Percentiles rank a stretch among this genome's conserved stretches.
phyloP scores from a whole-genome alignment of 495 filamentous ascomycete species.

The Aspergillus conjunctus region DNA sequence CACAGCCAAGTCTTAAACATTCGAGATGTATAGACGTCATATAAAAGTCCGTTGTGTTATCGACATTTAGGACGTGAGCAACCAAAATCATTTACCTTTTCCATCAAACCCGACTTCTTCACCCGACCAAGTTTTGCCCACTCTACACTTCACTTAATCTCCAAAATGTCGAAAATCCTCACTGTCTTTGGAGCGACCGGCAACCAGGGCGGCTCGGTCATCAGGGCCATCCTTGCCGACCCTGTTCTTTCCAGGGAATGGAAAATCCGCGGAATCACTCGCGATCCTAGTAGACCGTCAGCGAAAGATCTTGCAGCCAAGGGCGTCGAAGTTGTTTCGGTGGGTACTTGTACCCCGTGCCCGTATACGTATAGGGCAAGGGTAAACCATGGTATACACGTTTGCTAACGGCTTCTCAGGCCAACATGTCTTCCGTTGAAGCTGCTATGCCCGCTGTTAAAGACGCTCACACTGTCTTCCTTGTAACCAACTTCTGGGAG shows the following conservation, averaged over 20 bases:
- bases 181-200: constrained; percentile 37
- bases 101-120: too few species aligned
- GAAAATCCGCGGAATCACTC: constrained; percentile 57
- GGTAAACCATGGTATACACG: not conserved
- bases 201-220: constrained; percentile 60
- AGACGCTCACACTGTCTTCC: constrained; percentile 39
- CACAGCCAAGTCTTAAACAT: too few species aligned
- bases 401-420: constrained; percentile 25
- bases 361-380: too few species aligned
- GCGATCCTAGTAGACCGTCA: constrained; percentile 42
- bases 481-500: constrained; percentile 35
- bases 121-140: too few species aligned
- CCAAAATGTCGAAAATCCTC: constrained; percentile 41
- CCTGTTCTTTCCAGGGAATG: constrained; percentile 45
- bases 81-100: too few species aligned
- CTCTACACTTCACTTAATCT: too few species aligned
- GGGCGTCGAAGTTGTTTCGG: constrained; percentile 30
- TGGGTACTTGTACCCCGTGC: constrained; percentile 6
- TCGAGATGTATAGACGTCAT: too few species aligned
- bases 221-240: constrained; percentile 50
- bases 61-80: too few species aligned
- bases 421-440: constrained; percentile 53
- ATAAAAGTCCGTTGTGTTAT: too few species aligned
- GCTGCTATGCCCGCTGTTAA: constrained; percentile 41
- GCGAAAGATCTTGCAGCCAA: constrained; percentile 25